Base-by-base conservation (phyloP, 139 green algal genomes). In the Pseudopediastrum boryanum region DNA sequence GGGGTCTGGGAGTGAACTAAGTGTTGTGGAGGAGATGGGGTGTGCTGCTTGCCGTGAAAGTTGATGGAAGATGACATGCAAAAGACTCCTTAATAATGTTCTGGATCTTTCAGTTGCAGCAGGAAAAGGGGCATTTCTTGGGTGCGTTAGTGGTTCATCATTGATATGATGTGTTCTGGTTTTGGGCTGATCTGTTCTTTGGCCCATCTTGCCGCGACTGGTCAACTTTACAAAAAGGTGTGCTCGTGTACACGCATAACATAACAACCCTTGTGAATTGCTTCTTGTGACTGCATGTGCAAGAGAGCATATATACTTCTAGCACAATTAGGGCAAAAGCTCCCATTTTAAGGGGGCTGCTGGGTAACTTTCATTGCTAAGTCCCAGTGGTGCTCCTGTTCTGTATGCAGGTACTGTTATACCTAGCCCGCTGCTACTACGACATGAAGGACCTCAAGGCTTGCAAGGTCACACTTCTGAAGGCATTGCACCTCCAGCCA, bases 401-500 rank as follows among this genome's bases (percentile, higher is more conserved):
- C 29, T 19, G 21, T 7, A n/a, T 13, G 25, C 74, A 87, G 79
- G 78, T 90, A n/a, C 63, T 92, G 71, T 82, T 91, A 51, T 93
- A 88, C 80, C 77, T 94, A 13, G 80, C 90, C 1, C 77, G 93
- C 12, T 90, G 91, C 2, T 82, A 93, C 68, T 97, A 98, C 77
- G 94, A 98, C 59, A 82, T 69, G 2, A 81, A 89, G 42, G 73
- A 92, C 51, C 78, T 92, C 64, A 41, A 43, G 10, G 81, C 90
- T 63, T 91, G 93, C n/a, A 90, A 88, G 81, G 67, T 68, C 1
- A 65, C 70, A 50, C 89, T 98, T 69, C 81, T 89, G 62, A 74
- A 72, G 19, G 92, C 93, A 35, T 80, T 96, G 68, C 94, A 98
- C 86, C 66, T 93, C 35, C 83, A 84, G 2, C 94, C 94, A 16